phyloP scores from a whole-genome alignment of 306 rosid genomes.

The Abrus pulchellus region DNA sequence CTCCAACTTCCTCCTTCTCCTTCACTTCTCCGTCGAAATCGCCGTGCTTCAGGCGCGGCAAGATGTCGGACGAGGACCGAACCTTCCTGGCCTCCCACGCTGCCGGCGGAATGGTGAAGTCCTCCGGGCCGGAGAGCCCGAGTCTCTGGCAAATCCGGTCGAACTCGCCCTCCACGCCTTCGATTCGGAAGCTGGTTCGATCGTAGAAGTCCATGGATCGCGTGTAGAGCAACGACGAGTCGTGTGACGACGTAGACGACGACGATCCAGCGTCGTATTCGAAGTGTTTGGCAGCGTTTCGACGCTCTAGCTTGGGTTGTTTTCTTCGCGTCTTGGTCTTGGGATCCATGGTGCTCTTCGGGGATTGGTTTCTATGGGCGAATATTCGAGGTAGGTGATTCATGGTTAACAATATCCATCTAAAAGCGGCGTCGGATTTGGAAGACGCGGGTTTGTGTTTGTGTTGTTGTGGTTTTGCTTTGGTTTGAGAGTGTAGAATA shows the following conservation, averaged over 20 bases:
- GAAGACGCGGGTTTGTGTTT: background rate
- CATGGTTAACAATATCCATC: slow-evolving; percentile 74
- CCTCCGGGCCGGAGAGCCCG: slow-evolving; percentile 84
- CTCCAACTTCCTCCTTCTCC: slow-evolving; percentile 42
- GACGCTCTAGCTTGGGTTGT: slow-evolving; percentile 83
- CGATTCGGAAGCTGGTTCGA: slow-evolving; percentile 75
- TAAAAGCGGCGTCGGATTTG: slow-evolving; percentile 41
- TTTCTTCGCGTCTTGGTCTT: slow-evolving; percentile 51
- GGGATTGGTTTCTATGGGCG: slow-evolving; percentile 48
- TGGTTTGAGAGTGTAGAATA: no score
- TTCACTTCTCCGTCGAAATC: slow-evolving; percentile 40
- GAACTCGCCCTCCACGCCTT: slow-evolving; percentile 79
- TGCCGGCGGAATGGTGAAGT: slow-evolving; percentile 69
- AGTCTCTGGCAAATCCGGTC: slow-evolving; percentile 62
- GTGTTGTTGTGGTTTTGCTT: background rate
- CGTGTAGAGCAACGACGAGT: slow-evolving; percentile 56
- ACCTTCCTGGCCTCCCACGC: slow-evolving; percentile 77
- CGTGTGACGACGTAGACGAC: slow-evolving; percentile 52
- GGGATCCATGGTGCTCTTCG: slow-evolving; percentile 56
- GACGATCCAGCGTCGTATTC: slow-evolving; percentile 70
- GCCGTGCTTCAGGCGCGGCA: slow-evolving; percentile 53
- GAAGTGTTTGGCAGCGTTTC: slow-evolving; percentile 76
- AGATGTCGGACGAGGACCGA: slow-evolving; percentile 72
- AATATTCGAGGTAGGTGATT: slow-evolving; percentile 72
- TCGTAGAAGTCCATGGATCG: slow-evolving; percentile 73